Base-by-base conservation (phyloP, 345 rosid genomes). In the Lepidium aucheri region DNA sequence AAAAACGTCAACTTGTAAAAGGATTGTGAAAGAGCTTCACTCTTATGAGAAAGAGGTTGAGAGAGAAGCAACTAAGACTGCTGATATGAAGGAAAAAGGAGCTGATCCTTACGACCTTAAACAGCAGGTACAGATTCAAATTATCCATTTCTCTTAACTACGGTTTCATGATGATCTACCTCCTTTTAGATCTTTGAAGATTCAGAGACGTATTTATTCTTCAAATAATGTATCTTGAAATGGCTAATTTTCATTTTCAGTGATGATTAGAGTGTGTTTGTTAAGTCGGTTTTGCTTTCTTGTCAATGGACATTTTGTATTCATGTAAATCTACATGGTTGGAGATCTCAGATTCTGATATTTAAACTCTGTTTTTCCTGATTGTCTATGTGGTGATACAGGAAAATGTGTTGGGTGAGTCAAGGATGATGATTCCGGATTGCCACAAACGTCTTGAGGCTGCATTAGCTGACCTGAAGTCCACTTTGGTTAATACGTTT, bases 381-480 rank as follows among this genome's bases (percentile, higher is more conserved):
- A 42, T 33, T 53, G n/a, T 51, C 3, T 24, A 1, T 67, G 61
- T 35, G 65, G 17, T 64, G 66, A 28, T 42, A 58, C 82, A 89
- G 94, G 98, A 93, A 76, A 93, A 93, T 70, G 98, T 93, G 74
- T 82, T 93, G 70, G 97, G 91, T 65, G 97, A 90, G 73, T 93
- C 97, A 39, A 90, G 97, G 78, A 93, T 93, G 97, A 93, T 93
- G 98, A 74, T 90, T 70, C 97, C 97, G 3, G 96, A 93, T 69
- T 85, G 97, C 43, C 87, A 74, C 77, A 89, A 86, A 79, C 90
- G 97, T 65, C 82, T 89, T 9, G 96, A 87, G 77, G 84, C 90
- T 68, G 86, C 97, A 1, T 46, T 88, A 39, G 82, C 80, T 69
- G 96, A 87, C 65, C 83, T 90, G 14, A 89, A 87, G 73, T 86